Percentiles rank a stretch among this genome's conserved stretches.
phyloP scores from a whole-genome alignment of 2,329 filamentous ascomycete genomes.

The Epichloe typhina region DNA sequence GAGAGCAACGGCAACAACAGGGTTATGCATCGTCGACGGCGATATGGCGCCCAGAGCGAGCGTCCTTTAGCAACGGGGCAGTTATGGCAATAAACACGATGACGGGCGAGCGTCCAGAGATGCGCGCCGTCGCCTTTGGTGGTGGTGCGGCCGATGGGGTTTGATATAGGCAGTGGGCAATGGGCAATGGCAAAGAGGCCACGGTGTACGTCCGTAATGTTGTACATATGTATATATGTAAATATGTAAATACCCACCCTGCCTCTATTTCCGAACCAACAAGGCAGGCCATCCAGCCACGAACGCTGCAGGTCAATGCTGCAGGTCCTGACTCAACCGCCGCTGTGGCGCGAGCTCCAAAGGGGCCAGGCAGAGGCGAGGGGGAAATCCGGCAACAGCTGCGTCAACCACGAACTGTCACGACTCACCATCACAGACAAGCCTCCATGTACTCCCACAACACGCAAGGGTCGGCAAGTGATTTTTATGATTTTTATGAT shows the following conservation, averaged over 20 bases:
- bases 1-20: conserved; percentile 31
- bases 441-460: neutral
- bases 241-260: neutral
- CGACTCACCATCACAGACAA: neutral
- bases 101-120: neutral
- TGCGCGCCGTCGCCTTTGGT: neutral
- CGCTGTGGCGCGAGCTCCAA: conserved; percentile 1
- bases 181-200: conserved; percentile 13
- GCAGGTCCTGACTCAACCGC: neutral
- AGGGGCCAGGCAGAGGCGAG: no score
- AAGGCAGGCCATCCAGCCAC: neutral
- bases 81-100: neutral
- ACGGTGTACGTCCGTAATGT: conserved; percentile 9
- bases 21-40: conserved; percentile 34
- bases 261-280: neutral
- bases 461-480: neutral
- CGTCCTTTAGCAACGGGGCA: neutral
- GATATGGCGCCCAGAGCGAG: neutral
- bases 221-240: no score
- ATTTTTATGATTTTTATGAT: no score
- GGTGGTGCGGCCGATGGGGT: neutral
- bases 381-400: no score
- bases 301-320: neutral
- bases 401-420: neutral
- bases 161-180: neutral